Percentiles rank a stretch among this genome's conserved stretches.
phyloP scores from a whole-genome alignment of 352 stramenopile genomes.

The Pythium rhizo-oryzae region DNA sequence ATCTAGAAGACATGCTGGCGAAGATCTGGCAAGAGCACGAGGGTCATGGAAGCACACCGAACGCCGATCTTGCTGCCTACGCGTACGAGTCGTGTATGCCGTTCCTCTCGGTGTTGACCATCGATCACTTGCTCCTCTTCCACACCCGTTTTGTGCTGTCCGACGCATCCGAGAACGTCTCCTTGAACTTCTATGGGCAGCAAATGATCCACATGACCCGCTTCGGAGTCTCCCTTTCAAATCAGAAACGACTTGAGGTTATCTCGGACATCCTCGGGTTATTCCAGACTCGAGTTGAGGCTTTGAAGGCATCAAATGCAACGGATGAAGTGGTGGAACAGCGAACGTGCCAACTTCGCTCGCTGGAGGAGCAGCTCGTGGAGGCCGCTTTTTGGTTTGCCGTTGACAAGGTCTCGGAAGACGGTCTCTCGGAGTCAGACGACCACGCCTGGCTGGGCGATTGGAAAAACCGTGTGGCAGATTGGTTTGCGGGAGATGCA shows the following conservation, averaged over 20 bases:
- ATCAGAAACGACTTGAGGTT: constrained; percentile 56
- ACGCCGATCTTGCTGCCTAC: constrained; percentile 52
- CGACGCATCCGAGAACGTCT: constrained; percentile 24
- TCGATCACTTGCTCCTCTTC: constrained; percentile 73
- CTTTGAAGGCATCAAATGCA: constrained; percentile 33
- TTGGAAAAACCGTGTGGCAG: constrained; percentile 14
- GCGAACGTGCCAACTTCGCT: background rate
- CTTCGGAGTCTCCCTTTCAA: constrained; percentile 45
- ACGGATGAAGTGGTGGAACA: constrained; percentile 26
- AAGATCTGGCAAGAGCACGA: constrained; percentile 54
- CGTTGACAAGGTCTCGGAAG: constrained; percentile 7
- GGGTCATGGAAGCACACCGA: constrained; percentile 12
- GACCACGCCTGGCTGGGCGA: constrained; percentile 6
- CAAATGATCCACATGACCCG: constrained; percentile 31
- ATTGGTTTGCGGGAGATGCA: constrained; percentile 15
- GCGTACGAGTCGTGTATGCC: constrained; percentile 74
- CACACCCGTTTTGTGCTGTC: constrained; percentile 43
- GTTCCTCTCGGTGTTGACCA: constrained; percentile 63
- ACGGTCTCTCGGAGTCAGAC: background rate
- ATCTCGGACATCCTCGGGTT: constrained; percentile 45
- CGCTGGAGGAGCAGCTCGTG: constrained; percentile 22
- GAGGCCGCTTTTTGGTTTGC: constrained; percentile 30
- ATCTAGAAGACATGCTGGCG: constrained; percentile 49
- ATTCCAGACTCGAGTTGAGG: constrained; percentile 49
- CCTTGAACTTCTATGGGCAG: constrained; percentile 59